Percentiles rank a stretch among this genome's conserved stretches.
These are phyloP conservation scores for Silene noctiflora DNA, from an alignment of 179 eudicot genomes.

Conservation along the genomic window DNA sequence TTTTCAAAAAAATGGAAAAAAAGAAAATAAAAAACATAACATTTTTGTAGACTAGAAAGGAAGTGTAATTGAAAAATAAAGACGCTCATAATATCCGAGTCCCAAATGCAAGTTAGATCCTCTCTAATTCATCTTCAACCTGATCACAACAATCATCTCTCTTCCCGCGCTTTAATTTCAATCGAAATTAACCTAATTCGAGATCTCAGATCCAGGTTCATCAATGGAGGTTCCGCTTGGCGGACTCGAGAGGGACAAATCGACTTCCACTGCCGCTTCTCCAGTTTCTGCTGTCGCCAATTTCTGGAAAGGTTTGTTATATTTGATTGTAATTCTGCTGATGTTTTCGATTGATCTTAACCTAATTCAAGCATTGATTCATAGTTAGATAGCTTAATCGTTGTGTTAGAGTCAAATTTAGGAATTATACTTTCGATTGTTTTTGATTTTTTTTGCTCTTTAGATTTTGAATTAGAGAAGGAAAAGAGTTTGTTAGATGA, in stretches of 20 bases:
- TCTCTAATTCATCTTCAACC: background rate
- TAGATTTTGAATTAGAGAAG: constrained; percentile 95
- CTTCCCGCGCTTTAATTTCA: background rate
- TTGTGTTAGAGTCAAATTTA: background rate
- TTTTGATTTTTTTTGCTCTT: background rate
- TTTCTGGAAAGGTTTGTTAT: constrained; percentile 84
- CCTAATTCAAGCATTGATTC: background rate
- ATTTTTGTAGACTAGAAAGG: too few relatives aligned
- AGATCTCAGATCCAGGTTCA: constrained; percentile 29
- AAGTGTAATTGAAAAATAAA: too few relatives aligned
- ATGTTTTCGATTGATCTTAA: constrained; percentile 4
- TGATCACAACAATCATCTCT: constrained; percentile 9
- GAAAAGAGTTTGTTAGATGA: constrained; percentile 89
- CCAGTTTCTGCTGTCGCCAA: constrained; percentile 67
- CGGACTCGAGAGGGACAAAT: constrained; percentile 46
- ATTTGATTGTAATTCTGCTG: background rate
- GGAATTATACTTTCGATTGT: background rate
- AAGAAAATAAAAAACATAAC: too few relatives aligned
- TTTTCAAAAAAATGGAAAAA: too few relatives aligned
- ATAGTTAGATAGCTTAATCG: background rate
- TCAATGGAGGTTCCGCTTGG: constrained; percentile 24
- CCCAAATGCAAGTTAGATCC: background rate
- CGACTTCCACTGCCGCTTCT: constrained; percentile 54
- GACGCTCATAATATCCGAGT: too few relatives aligned
- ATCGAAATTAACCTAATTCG: background rate